Percentiles rank a stretch among this genome's conserved stretches.
phyloP scores from a whole-genome alignment of 1,284 basidiomycete species.

The Ustanciosporium gigantosporum region DNA sequence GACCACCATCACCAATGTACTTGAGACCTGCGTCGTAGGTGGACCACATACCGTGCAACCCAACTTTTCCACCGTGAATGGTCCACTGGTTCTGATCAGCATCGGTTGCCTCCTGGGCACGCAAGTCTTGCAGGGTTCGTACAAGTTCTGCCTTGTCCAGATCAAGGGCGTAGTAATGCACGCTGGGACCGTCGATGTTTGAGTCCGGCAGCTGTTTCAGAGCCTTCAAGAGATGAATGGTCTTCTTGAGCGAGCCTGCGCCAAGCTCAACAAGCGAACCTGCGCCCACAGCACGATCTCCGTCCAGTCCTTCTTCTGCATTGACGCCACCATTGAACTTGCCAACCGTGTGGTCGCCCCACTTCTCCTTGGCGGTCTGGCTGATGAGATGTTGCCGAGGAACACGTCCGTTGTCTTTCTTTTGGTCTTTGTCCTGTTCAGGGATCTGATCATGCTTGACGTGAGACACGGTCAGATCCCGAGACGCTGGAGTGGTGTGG shows the following conservation, averaged over 20 bases:
- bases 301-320: constrained; percentile 65
- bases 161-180: constrained; percentile 91
- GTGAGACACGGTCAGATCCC: not conserved
- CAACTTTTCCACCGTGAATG: constrained; percentile 49
- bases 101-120: constrained; percentile 21
- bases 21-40: constrained; percentile 80
- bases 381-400: constrained; percentile 9
- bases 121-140: constrained; percentile 75
- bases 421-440: constrained; percentile 61
- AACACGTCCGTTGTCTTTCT: constrained; percentile 9
- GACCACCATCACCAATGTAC: constrained; percentile 64
- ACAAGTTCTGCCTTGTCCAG: constrained; percentile 83
- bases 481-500: constrained; percentile 62
- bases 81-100: constrained; percentile 67
- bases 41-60: constrained; percentile 74
- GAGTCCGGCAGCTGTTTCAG: constrained; percentile 64
- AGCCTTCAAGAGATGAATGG: constrained; percentile 79
- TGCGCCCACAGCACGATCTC: constrained; percentile 61
- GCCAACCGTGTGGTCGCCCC: constrained; percentile 70
- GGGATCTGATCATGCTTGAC: constrained; percentile 1
- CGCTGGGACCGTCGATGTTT: constrained; percentile 64
- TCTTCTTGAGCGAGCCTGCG: constrained; percentile 63
- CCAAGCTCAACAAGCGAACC: constrained; percentile 45
- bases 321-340: constrained; percentile 71
- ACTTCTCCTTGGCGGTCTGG: constrained; percentile 61